phyloP scores from a whole-genome alignment of 768 basidiomycete species.

The Lyophyllum shimeji region DNA sequence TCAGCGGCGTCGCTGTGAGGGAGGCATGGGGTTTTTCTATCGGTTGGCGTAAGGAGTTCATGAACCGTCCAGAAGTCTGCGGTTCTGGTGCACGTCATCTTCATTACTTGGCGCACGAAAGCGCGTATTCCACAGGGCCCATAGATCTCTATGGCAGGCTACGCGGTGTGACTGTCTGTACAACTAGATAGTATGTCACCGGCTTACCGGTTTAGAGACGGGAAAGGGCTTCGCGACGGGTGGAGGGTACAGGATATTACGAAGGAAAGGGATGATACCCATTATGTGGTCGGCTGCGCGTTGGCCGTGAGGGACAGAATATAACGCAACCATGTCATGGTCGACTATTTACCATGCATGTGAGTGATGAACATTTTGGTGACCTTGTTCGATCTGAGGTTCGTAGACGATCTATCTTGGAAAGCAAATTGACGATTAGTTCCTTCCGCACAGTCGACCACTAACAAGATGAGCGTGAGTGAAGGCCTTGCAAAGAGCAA shows the following conservation, averaged over 20 bases:
- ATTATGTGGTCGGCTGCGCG: slow-evolving; percentile 67
- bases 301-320: background rate
- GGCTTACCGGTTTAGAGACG: slow-evolving; percentile 18
- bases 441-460: slow-evolving; percentile 86
- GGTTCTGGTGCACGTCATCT: slow-evolving; percentile 62
- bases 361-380: slow-evolving; percentile 81
- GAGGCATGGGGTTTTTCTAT: slow-evolving; percentile 53
- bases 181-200: slow-evolving; percentile 1
- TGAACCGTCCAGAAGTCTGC: slow-evolving; percentile 72
- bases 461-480: slow-evolving; percentile 24
- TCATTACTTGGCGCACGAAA: slow-evolving; percentile 71
- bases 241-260: slow-evolving; percentile 54
- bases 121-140: slow-evolving; percentile 77
- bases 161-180: slow-evolving; percentile 1
- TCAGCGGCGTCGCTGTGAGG: slow-evolving; percentile 18
- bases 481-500: background rate
- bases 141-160: slow-evolving; percentile 69
- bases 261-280: slow-evolving; percentile 69
- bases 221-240: slow-evolving; percentile 11
- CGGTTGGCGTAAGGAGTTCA: slow-evolving; percentile 65
- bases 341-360: slow-evolving; percentile 67
- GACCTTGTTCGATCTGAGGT: slow-evolving; percentile 46
- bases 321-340: background rate
- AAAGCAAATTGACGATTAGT: slow-evolving; percentile 66
- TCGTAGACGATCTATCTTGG: slow-evolving; percentile 40